Base-by-base conservation (phyloP, 768 basidiomycete genomes). In the Filobasidium floriforme region DNA sequence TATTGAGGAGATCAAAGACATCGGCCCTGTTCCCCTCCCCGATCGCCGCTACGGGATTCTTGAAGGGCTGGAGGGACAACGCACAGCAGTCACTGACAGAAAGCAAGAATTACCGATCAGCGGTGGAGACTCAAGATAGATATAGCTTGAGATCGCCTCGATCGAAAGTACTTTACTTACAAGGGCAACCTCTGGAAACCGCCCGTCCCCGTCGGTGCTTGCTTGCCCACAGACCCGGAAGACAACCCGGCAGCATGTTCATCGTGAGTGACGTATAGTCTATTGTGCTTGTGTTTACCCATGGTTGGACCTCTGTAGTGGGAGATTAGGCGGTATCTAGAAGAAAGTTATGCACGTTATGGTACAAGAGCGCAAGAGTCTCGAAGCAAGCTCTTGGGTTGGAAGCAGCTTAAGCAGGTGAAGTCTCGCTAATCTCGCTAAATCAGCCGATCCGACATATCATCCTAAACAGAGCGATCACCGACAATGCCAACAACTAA, bases 1-100 rank as follows among this genome's bases (percentile, higher is more conserved):
- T 93, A 76, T 91, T 93, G 61, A 92, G 83, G 49, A 96, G 80
- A 71, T 94, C 92, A 75, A 91, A 94, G 9, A 94, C 92, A 66
- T 78, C 77, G 15, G 77, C 76, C 69, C 77, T 77, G 67, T 65
- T 24, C 24, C 54, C 65, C 11, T 60, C 32, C 7, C 32, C 52
- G 26, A 78, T 89, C 19, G 83, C 76, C 72, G 92, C 92, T 40
- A 96, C 92, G 1, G 93, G 93, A 72, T 92, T 87, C 29, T 82
- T 82, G 75, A 94, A 96, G 6, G 88, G 89, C 73, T 93, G 91
- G 69, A 92, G 89, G 10, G 91, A 90, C 41, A 96, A 84, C 0
- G 91, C 86, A 70, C 93, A 97, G 69, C 88, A 94, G 80, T 96
- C 92, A 73, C 77, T 77, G 44, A 24, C 14, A 24, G 22, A 44